Evolutionary conservation across 2,329 filamentous ascomycete genomes (phyloP).

Genomic region (Orbilia quercus): DNA sequence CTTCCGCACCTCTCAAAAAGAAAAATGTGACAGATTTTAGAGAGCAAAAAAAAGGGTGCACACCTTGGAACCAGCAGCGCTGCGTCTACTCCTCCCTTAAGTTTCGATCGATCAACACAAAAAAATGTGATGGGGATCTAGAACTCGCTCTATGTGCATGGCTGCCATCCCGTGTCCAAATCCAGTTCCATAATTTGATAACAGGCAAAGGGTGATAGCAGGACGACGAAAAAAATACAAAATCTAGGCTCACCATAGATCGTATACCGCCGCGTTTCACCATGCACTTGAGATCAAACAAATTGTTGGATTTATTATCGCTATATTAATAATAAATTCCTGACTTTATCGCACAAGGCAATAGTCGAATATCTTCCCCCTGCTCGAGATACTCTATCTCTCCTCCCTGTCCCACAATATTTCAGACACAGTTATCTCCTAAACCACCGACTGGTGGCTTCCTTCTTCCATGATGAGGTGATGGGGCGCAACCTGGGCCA

Average conservation of each 20-base stretch:
- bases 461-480: conserved; percentile 13
- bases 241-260: conserved; percentile 55
- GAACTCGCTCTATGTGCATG: conserved; percentile 45
- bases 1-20: conserved; percentile 7
- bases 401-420: conserved; percentile 19
- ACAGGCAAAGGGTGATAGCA: conserved; percentile 12
- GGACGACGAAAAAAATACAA: too few species aligned
- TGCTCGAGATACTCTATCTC: conserved; percentile 9
- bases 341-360: conserved; percentile 19
- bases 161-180: conserved; percentile 53
- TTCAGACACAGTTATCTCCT: conserved; percentile 43
- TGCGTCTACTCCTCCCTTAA: too few species aligned
- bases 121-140: conserved; percentile 44
- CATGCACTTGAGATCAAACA: conserved; percentile 36
- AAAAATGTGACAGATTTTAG: conserved; percentile 49
- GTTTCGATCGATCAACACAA: conserved; percentile 49
- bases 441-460: conserved; percentile 55
- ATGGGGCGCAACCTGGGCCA: conserved; percentile 38
- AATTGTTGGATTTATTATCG: conserved; percentile 46
- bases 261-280: conserved; percentile 46
- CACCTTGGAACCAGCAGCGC: too few species aligned
- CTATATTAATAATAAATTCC: conserved; percentile 10
- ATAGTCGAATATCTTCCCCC: conserved; percentile 5
- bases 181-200: conserved; percentile 53
- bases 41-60: too few species aligned